Conservation (phyloP, 768 basidiomycete species). For the Podaxis sp. region DNA sequence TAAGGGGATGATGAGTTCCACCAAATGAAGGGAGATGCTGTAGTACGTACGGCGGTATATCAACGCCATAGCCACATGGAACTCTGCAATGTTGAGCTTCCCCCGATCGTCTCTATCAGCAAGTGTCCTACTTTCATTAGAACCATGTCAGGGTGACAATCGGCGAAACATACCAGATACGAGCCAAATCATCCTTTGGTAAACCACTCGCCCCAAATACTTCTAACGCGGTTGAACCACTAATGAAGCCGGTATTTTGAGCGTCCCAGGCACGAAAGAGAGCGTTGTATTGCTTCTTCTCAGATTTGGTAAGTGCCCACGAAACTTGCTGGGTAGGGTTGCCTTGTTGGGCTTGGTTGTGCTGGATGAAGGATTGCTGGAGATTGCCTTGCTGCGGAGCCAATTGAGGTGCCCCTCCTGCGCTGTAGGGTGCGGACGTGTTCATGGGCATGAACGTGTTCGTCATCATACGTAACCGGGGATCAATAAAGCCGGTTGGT, state of each 20-base stretch:
- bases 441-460: slow-evolving; percentile 87
- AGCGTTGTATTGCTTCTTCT: slow-evolving; percentile 95
- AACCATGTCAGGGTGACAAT: slow-evolving; percentile 11
- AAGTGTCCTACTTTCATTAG: slow-evolving; percentile 63
- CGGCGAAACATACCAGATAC: slow-evolving; percentile 73
- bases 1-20: slow-evolving; percentile 29
- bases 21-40: neutral
- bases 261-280: slow-evolving; percentile 98
- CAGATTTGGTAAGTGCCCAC: slow-evolving; percentile 84
- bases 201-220: slow-evolving; percentile 95
- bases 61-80: slow-evolving; percentile 97
- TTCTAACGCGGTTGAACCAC: slow-evolving; percentile 79
- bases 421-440: slow-evolving; percentile 54
- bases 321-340: slow-evolving; percentile 67
- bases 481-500: slow-evolving; percentile 79
- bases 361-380: slow-evolving; percentile 85
- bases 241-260: slow-evolving; percentile 79
- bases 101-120: slow-evolving; percentile 94
- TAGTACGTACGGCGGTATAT: slow-evolving; percentile 86
- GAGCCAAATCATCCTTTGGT: slow-evolving; percentile 84
- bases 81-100: slow-evolving; percentile 93
- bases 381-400: slow-evolving; percentile 65
- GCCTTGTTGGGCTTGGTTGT: slow-evolving; percentile 74
- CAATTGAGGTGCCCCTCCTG: slow-evolving; percentile 67
- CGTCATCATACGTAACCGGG: slow-evolving; percentile 86